phyloP scores from a whole-genome alignment of 2,329 filamentous ascomycete species.

The Cladophialophora chaetospira region DNA sequence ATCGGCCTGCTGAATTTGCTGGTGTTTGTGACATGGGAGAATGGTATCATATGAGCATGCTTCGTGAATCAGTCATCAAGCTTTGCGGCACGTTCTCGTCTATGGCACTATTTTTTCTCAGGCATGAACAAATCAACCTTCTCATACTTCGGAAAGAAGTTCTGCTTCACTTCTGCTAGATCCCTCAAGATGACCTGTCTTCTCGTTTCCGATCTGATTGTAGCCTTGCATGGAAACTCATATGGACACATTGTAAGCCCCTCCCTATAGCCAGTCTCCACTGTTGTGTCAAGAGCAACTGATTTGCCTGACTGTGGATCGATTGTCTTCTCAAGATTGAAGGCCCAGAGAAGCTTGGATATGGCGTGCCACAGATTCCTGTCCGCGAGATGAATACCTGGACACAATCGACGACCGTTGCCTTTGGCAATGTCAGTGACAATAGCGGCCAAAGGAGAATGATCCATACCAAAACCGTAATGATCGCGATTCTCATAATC shows the following conservation, averaged over 20 bases:
- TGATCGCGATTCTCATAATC: conserved; percentile 42
- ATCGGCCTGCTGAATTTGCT: too few species aligned
- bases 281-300: conserved; percentile 39
- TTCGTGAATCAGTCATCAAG: too few species aligned
- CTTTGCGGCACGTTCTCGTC: too few species aligned
- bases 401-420: conserved; percentile 37
- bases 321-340: conserved; percentile 31
- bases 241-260: conserved; percentile 40
- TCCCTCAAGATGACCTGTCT: conserved; percentile 37
- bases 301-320: conserved; percentile 25
- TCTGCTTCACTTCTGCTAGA: conserved; percentile 32
- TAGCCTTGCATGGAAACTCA: conserved; percentile 38
- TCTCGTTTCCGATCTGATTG: conserved; percentile 36
- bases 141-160: conserved; percentile 31
- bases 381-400: conserved; percentile 40
- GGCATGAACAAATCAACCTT: not conserved
- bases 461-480: conserved; percentile 30
- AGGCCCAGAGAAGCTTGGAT: conserved; percentile 38
- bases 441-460: not conserved
- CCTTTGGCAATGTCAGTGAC: not conserved
- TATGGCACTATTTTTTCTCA: too few species aligned
- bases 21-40: too few species aligned
- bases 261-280: conserved; percentile 41
- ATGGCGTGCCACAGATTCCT: conserved; percentile 35
- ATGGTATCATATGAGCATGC: too few species aligned